Conservation (phyloP, 1,284 basidiomycete genomes). For the Termitomyces sp. region DNA sequence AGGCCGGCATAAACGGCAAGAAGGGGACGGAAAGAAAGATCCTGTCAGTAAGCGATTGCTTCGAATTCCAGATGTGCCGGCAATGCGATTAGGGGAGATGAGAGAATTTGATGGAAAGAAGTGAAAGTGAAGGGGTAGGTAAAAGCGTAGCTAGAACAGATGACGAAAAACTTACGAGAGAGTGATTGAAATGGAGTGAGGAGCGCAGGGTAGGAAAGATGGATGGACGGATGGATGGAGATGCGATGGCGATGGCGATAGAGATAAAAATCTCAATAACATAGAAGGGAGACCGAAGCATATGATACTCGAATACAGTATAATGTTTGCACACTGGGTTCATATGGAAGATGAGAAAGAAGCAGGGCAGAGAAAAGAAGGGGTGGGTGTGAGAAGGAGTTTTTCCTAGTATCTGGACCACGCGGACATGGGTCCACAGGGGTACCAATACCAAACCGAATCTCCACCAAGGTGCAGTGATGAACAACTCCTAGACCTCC, state of each 20-base stretch:
- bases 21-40: constrained; percentile 4
- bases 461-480: not conserved
- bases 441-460: not conserved
- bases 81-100: not conserved
- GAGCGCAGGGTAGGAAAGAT: not conserved
- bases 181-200: not conserved
- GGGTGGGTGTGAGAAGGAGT: not conserved
- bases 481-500: not conserved
- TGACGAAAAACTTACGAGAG: not conserved
- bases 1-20: not conserved
- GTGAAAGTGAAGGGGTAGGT: not conserved
- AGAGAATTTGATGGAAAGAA: not conserved
- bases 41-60: constrained; percentile 6
- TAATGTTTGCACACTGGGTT: not conserved
- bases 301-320: not conserved
- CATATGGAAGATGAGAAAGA: not conserved
- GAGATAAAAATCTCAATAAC: not conserved
- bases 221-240: constrained; percentile 2
- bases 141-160: not conserved
- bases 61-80: constrained; percentile 1
- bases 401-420: not conserved
- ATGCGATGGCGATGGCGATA: not conserved
- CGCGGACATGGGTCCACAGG: not conserved
- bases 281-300: not conserved
- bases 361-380: not conserved